Evolutionary conservation across 1,284 basidiomycete species (phyloP), one percentile per base, ranked within the genome.

Genomic region (Papiliotrema terrestris): DNA sequence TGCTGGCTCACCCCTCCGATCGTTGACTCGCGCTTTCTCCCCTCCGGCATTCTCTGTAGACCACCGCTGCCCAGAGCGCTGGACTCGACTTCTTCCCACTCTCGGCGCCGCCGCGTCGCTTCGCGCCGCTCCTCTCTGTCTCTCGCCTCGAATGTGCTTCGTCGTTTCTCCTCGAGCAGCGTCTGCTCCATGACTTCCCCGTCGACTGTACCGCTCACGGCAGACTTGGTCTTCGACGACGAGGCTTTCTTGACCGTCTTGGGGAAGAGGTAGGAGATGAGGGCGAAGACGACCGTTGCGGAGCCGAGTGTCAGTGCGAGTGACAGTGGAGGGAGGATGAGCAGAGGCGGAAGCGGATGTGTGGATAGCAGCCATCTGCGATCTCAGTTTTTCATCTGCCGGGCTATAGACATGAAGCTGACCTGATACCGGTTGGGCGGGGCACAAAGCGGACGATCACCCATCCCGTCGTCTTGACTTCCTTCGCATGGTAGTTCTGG

Each of bases 381-480:
- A 45, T 47, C 19, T 45, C 47, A 49, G 45, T 20, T 22, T 8
- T 39, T 8, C 15, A 17, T 8, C 20, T 49, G n/a, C 36, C 8
- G n/a, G 8, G 23, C n/a, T 17, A 19, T 20, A 32, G 29, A 22
- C 11, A 39, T 35, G 35, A 11, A 20, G 57, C 67, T 59, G 44
- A 71, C 66, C 74, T 62, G 20, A 77, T 56, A 36, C 75, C 75
- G 0, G 71, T 72, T 1, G 75, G 73, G 42, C 70, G 63, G 11
- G 74, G 74, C 6, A 67, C 62, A 49, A 77, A 74, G 20, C 71
- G 65, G 23, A 77, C 63, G 1, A 75, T 64, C 0, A 77, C 74
- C 74, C 74, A 77, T 35, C 75, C 75, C 0, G 74, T 76, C 23
- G 75, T 77, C 25, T 66, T 65, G 13, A 77, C 71, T 56, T 77